phyloP scores from a whole-genome alignment of 179 eudicot genomes.

The Silene coronaria region DNA sequence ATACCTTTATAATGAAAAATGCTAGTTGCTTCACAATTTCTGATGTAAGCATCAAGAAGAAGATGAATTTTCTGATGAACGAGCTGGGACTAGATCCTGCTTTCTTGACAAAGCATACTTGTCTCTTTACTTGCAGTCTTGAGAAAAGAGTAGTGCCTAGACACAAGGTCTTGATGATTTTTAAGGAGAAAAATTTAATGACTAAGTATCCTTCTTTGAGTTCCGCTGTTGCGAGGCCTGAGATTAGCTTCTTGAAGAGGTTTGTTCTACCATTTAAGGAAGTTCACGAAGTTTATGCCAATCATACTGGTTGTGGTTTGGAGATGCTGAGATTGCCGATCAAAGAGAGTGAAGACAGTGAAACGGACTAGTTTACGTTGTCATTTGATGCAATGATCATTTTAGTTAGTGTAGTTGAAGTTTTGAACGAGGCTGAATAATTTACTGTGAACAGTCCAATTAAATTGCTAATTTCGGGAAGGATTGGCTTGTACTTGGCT shows the following conservation, averaged over 20 bases:
- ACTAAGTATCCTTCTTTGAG: background rate
- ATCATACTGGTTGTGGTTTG: background rate
- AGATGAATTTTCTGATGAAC: conserved; percentile 23
- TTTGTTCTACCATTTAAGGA: conserved; percentile 24
- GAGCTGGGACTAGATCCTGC: conserved; percentile 24
- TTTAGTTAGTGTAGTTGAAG: too few species aligned
- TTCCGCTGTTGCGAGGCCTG: background rate
- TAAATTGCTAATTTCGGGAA: too few species aligned
- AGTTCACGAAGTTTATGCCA: conserved; percentile 15
- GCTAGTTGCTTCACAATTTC: conserved; percentile 16
- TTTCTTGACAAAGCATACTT: conserved; percentile 2
- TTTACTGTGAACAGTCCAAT: too few species aligned
- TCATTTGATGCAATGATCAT: too few species aligned
- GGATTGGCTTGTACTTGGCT: too few species aligned
- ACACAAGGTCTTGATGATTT: conserved; percentile 8
- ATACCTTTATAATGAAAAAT: conserved; percentile 8
- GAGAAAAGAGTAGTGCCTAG: conserved; percentile 30
- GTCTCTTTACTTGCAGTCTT: conserved; percentile 20
- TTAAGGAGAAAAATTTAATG: conserved; percentile 19
- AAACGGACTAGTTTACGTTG: too few species aligned
- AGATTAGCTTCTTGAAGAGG: conserved; percentile 9
- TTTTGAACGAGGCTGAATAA: too few species aligned
- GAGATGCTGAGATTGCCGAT: too few species aligned
- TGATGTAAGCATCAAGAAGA: conserved; percentile 11
- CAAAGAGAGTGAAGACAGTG: too few species aligned